A percentile compares a stretch with the other conserved stretches of the same genome.
phyloP scores from a whole-genome alignment of 306 rosid species.

The Ceratonia siliqua region DNA sequence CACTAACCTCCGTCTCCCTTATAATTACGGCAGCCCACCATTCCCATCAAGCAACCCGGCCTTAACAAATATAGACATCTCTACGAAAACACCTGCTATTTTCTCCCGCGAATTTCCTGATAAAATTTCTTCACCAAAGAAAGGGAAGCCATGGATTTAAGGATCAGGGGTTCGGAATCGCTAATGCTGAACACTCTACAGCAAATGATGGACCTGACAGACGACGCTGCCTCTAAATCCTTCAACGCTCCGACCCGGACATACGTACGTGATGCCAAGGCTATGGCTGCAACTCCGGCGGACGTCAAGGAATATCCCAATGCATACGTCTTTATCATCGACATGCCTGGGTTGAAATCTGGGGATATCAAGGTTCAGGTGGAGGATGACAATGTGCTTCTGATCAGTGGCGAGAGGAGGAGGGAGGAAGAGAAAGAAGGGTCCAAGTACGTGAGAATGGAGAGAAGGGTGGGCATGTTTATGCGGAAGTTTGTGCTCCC shows the following conservation, averaged over 20 bases:
- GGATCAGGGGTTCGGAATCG: conserved; percentile 63
- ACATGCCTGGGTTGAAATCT: conserved; percentile 90
- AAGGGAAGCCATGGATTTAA: conserved; percentile 58
- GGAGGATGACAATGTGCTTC: conserved; percentile 81
- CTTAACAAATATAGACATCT: no score
- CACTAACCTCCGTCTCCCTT: neutral
- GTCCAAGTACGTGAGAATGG: conserved; percentile 77
- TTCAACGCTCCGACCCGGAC: conserved; percentile 57
- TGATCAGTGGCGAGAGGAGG: conserved; percentile 84
- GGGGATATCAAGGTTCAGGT: conserved; percentile 90
- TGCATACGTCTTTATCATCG: conserved; percentile 70
- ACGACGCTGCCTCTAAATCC: conserved; percentile 52
- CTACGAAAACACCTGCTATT: neutral
- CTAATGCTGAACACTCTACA: conserved; percentile 68
- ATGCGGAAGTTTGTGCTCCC: conserved; percentile 88
- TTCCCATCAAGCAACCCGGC: no score
- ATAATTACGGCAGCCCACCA: neutral
- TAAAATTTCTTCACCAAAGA: neutral
- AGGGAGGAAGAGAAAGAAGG: conserved; percentile 88
- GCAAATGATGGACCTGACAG: conserved; percentile 54
- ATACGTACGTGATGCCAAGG: conserved; percentile 81
- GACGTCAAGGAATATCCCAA: conserved; percentile 76
- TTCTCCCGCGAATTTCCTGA: neutral
- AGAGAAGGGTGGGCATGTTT: conserved; percentile 80
- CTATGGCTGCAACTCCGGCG: conserved; percentile 87